Conservation (phyloP, 2,329 filamentous ascomycete species). For the Boeremia lycopersici region DNA sequence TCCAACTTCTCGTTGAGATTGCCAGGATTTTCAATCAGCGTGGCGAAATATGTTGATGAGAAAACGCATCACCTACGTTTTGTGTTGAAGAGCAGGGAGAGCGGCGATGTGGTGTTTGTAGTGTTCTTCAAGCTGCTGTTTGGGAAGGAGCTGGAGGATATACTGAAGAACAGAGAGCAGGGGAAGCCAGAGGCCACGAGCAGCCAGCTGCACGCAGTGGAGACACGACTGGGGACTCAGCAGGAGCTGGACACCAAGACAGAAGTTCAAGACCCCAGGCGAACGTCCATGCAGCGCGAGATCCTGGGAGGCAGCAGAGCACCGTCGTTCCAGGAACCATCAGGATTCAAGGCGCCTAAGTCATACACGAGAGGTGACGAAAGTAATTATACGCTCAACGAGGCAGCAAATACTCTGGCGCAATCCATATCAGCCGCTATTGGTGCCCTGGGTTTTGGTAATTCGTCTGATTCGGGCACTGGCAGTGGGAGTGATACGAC, state of each 20-base stretch:
- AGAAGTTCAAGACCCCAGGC: background rate
- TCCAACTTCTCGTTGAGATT: slow-evolving; percentile 53
- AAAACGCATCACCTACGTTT: slow-evolving; percentile 56
- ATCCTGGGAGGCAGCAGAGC: slow-evolving; percentile 9
- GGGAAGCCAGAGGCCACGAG: background rate
- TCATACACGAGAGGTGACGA: slow-evolving; percentile 3
- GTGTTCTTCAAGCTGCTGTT: slow-evolving; percentile 55
- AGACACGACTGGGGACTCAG: background rate
- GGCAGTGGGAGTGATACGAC: background rate
- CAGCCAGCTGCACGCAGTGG: background rate
- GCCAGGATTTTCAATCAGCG: slow-evolving; percentile 53
- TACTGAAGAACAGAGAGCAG: slow-evolving; percentile 27
- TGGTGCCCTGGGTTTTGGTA: slow-evolving; percentile 42
- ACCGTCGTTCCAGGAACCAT: slow-evolving; percentile 6
- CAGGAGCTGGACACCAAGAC: background rate
- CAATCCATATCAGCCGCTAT: slow-evolving; percentile 37
- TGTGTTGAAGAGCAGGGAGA: slow-evolving; percentile 52
- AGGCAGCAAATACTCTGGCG: slow-evolving; percentile 19
- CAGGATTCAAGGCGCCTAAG: slow-evolving; percentile 3
- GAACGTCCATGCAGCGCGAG: slow-evolving; percentile 2
- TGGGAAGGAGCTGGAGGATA: slow-evolving; percentile 49
- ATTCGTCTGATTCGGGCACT: background rate
- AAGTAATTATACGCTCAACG: background rate
- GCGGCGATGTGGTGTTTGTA: slow-evolving; percentile 51
- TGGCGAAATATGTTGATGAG: slow-evolving; percentile 55